Conservation (phyloP, 352 stramenopile species). For the Aphanomyces astaci region DNA sequence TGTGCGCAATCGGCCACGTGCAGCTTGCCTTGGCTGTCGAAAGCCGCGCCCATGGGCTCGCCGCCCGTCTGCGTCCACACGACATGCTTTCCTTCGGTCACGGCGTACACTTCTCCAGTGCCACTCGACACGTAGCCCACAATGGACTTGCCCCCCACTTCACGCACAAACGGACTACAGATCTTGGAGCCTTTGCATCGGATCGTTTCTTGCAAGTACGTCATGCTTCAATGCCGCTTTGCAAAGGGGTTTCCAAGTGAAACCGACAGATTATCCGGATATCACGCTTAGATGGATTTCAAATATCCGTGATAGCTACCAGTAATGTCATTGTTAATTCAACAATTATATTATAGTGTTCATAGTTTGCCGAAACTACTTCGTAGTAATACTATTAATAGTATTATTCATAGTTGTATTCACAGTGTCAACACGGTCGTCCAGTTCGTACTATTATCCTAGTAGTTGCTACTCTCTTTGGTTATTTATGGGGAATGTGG, state of each 20-base stretch:
- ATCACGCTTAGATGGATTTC: too few species aligned
- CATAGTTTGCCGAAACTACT: too few species aligned
- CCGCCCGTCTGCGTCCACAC: conserved; percentile 57
- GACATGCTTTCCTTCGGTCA: conserved; percentile 38
- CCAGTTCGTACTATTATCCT: too few species aligned
- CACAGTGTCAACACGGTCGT: too few species aligned
- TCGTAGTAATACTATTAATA: too few species aligned
- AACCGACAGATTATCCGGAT: background rate
- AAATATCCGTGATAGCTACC: too few species aligned
- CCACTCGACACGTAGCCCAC: conserved; percentile 68
- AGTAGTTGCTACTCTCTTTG: background rate
- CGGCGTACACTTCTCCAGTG: conserved; percentile 58
- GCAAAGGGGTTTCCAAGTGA: too few species aligned
- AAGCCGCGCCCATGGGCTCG: conserved; percentile 52
- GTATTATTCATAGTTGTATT: too few species aligned
- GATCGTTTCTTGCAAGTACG: conserved; percentile 33
- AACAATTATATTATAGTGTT: too few species aligned
- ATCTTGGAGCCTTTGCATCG: conserved; percentile 59
- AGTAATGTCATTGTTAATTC: too few species aligned
- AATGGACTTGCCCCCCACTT: conserved; percentile 23
- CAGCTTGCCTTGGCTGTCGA: conserved; percentile 50
- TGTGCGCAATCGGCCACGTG: conserved; percentile 69
- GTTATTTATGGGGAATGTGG: conserved; percentile 36
- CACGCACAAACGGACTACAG: conserved; percentile 56
- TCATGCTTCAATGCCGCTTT: too few species aligned